Evolutionary conservation across 371 early-diverging fungal genomes (phyloP).

Genomic region (Rhizopus arrhizus): DNA sequence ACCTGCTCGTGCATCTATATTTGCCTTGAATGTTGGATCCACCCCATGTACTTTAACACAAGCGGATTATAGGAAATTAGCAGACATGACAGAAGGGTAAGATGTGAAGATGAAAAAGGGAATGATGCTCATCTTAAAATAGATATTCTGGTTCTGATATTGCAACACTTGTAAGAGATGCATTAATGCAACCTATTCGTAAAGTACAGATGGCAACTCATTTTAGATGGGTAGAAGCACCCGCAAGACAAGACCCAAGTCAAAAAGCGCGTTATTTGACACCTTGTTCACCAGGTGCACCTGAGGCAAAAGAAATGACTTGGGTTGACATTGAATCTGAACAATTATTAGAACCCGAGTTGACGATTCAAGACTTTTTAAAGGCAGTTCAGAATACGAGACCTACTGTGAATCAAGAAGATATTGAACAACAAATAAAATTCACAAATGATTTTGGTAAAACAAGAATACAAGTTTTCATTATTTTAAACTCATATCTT

Average conservation of each 20-base stretch:
- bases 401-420: constrained; percentile 86
- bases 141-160: constrained; percentile 95
- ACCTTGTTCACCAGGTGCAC: constrained; percentile 95
- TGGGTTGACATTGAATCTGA: constrained; percentile 88
- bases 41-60: constrained; percentile 79
- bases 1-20: constrained; percentile 88
- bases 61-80: constrained; percentile 76
- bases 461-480: background rate
- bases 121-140: background rate
- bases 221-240: constrained; percentile 82
- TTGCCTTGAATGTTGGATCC: constrained; percentile 86
- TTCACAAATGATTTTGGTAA: constrained; percentile 91
- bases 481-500: background rate
- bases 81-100: constrained; percentile 84
- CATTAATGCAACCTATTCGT: constrained; percentile 95
- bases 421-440: constrained; percentile 79
- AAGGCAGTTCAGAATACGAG: constrained; percentile 77
- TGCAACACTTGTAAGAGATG: constrained; percentile 90
- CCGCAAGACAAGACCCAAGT: constrained; percentile 61
- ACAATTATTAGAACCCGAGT: constrained; percentile 88
- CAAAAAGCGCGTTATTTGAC: constrained; percentile 67
- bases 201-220: constrained; percentile 96
- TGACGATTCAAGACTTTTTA: constrained; percentile 84
- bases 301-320: constrained; percentile 83
- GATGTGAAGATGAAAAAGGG: background rate